These are phyloP conservation scores for Penicillium sp. DNA, from an alignment of 2,329 filamentous ascomycete species.

Conservation along the genomic window DNA sequence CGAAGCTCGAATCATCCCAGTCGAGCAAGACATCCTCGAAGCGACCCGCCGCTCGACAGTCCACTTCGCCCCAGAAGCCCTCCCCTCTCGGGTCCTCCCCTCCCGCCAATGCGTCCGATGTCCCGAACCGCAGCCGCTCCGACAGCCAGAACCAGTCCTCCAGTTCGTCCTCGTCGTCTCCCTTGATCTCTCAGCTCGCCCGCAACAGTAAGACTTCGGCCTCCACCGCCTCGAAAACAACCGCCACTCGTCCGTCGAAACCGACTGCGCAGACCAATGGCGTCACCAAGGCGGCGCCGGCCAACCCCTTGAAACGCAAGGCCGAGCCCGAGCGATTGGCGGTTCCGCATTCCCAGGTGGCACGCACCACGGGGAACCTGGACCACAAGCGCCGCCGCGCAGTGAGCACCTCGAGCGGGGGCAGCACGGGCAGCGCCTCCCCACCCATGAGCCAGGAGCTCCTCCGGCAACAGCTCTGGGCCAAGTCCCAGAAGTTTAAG, in stretches of 20 bases:
- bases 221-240: too few relatives aligned
- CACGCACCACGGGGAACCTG: slow-evolving; percentile 37
- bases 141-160: slow-evolving; percentile 45
- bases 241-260: slow-evolving; percentile 21
- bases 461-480: slow-evolving; percentile 38
- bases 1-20: slow-evolving; percentile 27
- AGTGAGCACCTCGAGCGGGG: slow-evolving; percentile 38
- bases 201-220: slow-evolving; percentile 28
- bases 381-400: slow-evolving; percentile 44
- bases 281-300: slow-evolving; percentile 23
- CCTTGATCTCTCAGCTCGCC: slow-evolving; percentile 41
- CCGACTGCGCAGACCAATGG: slow-evolving; percentile 27
- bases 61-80: slow-evolving; percentile 58
- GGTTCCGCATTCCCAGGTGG: slow-evolving; percentile 9
- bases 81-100: slow-evolving; percentile 61
- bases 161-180: slow-evolving; percentile 46
- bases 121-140: slow-evolving; percentile 46
- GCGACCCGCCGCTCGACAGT: slow-evolving; percentile 38
- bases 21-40: slow-evolving; percentile 36
- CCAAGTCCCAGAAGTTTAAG: slow-evolving; percentile 52
- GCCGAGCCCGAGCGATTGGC: slow-evolving; percentile 34
- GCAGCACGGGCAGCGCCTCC: slow-evolving; percentile 44
- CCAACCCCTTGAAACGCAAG: slow-evolving; percentile 44
- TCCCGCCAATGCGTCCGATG: slow-evolving; percentile 59
- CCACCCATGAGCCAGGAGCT: slow-evolving; percentile 39